Evolutionary conservation across 2,329 filamentous ascomycete genomes (phyloP), one percentile per base, ranked within the genome.

Genomic region (Penicillium sclerotiorum): DNA sequence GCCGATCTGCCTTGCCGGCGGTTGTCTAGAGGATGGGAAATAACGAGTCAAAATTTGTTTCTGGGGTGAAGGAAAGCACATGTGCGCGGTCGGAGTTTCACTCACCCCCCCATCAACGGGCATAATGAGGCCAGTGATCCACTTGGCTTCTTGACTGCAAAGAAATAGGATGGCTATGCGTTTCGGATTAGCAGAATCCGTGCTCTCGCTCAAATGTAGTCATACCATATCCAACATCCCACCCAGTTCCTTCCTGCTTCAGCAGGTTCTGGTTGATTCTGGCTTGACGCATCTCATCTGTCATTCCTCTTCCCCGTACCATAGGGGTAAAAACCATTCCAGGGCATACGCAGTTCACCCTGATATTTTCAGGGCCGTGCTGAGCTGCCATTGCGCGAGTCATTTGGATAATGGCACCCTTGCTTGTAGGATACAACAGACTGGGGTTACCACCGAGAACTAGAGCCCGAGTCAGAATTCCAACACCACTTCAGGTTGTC

Each of bases 361-460:
- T 65, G 15, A 80, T 77, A 4, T 73, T 72, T 2, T 77, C 67
- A 17, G 57, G 49, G 4, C 69, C 77, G 54, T 80, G 77, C 25
- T 80, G 73, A 1, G 75, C 74, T 1, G 78, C 77, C 77, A 80
- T 80, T 1, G 77, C 75, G 1, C 76, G 60, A 1, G 78, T 80
- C 77, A 80, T 79, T 20, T 80, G 75, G 2, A 80, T 69, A 1
- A 80, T 66, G 5, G 67, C 67, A 2, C 67, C 67, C 43, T 70
- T 70, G 18, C 52, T 65, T 2, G 66, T 70, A 3, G 66, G 64
- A 30, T 68, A 70, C n/a, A 68, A 45, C 13, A 67, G 36, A 43
- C 56, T 60, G 1, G 62, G 62, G 35, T 59, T 65, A 4, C 66
- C 62, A 11, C 63, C 62, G 28, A 53, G 45, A 42, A 68, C 39